Percentiles rank a stretch among this genome's conserved stretches.
These are phyloP conservation scores for Solanum habrochaites DNA, from an alignment of 257 asterid species.

Conservation along the genomic window DNA sequence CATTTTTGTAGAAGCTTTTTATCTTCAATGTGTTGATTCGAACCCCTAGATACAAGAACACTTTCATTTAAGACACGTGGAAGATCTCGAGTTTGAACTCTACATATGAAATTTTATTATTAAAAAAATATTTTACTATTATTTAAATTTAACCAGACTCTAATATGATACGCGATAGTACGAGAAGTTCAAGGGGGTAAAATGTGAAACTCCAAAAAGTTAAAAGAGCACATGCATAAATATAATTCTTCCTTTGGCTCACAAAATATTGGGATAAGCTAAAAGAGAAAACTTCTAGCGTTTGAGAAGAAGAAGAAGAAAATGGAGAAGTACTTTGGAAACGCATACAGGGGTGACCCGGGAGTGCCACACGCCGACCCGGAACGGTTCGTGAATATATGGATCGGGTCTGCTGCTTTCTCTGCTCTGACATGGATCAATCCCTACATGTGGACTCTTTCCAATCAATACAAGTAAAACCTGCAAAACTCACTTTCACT, in stretches of 20 bases:
- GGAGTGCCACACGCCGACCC: conserved; percentile 83
- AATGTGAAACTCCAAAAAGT: neutral
- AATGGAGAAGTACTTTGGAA: conserved; percentile 94
- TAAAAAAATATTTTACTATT: neutral
- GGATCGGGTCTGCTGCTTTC: conserved; percentile 73
- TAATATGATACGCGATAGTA: neutral
- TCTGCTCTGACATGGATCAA: conserved; percentile 56
- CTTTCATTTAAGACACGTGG: accelerated
- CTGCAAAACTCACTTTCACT: neutral
- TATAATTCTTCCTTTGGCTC: neutral
- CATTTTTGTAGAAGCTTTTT: neutral
- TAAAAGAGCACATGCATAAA: neutral
- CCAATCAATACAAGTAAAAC: conserved; percentile 59
- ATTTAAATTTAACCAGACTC: neutral
- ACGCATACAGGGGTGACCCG: conserved; percentile 91
- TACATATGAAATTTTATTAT: neutral
- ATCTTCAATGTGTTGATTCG: neutral
- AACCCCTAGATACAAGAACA: neutral
- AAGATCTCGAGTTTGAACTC: neutral
- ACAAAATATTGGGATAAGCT: conserved; percentile 9
- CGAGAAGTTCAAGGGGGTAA: neutral
- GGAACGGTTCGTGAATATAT: conserved; percentile 45
- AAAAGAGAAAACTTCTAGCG: neutral
- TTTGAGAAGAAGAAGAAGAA: neutral
- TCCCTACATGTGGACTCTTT: conserved; percentile 86